Conservation (phyloP, 352 stramenopile species). For the Pythium phragmitis region DNA sequence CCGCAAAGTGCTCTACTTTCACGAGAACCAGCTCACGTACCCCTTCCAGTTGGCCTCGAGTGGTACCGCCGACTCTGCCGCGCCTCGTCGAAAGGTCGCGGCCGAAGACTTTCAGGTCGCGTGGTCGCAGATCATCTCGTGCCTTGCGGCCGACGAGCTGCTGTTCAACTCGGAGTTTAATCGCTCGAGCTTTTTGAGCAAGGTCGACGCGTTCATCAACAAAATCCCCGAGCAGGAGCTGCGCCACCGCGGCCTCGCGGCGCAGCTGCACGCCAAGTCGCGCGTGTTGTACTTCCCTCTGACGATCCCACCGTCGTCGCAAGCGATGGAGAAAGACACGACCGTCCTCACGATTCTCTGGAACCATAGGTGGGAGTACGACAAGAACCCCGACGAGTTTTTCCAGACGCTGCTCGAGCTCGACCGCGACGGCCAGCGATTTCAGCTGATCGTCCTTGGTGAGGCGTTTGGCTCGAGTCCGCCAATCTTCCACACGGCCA, state of each 20-base stretch:
- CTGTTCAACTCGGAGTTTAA: slow-evolving; percentile 59
- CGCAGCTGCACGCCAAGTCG: slow-evolving; percentile 31
- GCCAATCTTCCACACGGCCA: slow-evolving; percentile 29
- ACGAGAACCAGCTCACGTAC: slow-evolving; percentile 70
- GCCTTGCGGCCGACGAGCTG: slow-evolving; percentile 43
- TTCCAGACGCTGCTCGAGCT: slow-evolving; percentile 46
- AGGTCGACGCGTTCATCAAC: slow-evolving; percentile 51
- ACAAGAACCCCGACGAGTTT: slow-evolving; percentile 57
- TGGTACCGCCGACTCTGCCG: background rate
- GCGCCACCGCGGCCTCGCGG: slow-evolving; percentile 23
- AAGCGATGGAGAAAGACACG: background rate
- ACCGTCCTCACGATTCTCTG: slow-evolving; percentile 39
- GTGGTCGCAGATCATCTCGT: slow-evolving; percentile 56
- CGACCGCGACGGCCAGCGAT: slow-evolving; percentile 17
- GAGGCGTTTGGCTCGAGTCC: slow-evolving; percentile 37
- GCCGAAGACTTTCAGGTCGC: slow-evolving; percentile 56
- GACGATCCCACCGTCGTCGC: slow-evolving; percentile 17
- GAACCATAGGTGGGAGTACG: slow-evolving; percentile 61
- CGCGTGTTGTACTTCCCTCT: slow-evolving; percentile 47
- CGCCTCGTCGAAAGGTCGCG: slow-evolving; percentile 28
- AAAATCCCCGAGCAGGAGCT: slow-evolving; percentile 46
- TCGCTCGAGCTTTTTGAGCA: slow-evolving; percentile 36
- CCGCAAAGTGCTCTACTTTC: slow-evolving; percentile 59
- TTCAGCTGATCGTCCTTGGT: slow-evolving; percentile 46
- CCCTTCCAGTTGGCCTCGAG: slow-evolving; percentile 30